Conservation (phyloP, 2,329 filamentous ascomycete genomes). For the Monosporascus sp. region DNA sequence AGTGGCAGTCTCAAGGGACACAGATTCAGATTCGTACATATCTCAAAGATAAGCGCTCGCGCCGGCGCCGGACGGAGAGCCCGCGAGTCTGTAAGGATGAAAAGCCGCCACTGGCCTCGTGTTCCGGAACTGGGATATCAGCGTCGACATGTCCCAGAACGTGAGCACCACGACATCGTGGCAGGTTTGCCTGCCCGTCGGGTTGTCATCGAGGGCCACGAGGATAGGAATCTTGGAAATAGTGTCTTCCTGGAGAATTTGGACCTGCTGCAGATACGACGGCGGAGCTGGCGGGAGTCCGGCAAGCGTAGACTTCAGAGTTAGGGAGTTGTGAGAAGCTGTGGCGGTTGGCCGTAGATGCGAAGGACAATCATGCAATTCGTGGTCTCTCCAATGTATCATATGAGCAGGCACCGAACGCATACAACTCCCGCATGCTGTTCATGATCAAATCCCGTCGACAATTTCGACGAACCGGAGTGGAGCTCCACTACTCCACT, state of each 20-base stretch:
- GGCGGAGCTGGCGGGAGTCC: conserved; percentile 3
- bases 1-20: too few species aligned
- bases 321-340: background rate
- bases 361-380: background rate
- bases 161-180: conserved; percentile 51
- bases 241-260: conserved; percentile 2
- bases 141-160: conserved; percentile 42
- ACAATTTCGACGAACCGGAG: background rate
- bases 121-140: conserved; percentile 38
- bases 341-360: background rate
- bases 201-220: conserved; percentile 48
- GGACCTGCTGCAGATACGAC: conserved; percentile 1
- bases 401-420: background rate
- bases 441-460: background rate
- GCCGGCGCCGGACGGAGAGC: conserved; percentile 47
- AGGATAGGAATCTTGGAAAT: conserved; percentile 22
- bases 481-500: background rate
- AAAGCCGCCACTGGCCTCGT: conserved; percentile 41
- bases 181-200: conserved; percentile 58
- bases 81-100: conserved; percentile 55
- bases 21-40: conserved; percentile 49
- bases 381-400: background rate
- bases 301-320: conserved; percentile 6
- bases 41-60: conserved; percentile 40
- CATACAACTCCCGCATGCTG: background rate